Evolutionary conservation across 768 basidiomycete genomes (phyloP).

Genomic region (Cantharellus anzutake): DNA sequence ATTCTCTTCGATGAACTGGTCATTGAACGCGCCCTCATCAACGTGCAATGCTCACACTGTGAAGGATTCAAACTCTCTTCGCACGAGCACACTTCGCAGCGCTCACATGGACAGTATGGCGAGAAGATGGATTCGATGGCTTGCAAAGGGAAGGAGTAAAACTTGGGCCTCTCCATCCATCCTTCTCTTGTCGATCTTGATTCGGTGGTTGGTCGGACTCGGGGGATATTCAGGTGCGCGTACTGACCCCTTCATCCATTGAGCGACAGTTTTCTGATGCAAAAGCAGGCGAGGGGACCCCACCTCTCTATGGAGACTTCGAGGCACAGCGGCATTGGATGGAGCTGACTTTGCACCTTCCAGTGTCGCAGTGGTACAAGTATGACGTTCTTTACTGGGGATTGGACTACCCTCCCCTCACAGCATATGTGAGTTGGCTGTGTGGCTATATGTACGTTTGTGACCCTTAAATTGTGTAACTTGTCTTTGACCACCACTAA

Average conservation of each 20-base stretch:
- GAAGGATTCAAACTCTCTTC: background rate
- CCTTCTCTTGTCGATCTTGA: constrained; percentile 31
- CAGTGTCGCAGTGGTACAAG: constrained; percentile 62
- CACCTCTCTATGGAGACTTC: constrained; percentile 82
- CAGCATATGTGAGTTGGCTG: constrained; percentile 75
- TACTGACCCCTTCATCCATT: background rate
- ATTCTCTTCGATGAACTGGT: constrained; percentile 4
- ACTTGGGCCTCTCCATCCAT: constrained; percentile 37
- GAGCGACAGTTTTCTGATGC: background rate
- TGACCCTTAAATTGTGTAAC: background rate
- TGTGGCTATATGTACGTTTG: constrained; percentile 52
- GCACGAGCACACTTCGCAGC: background rate
- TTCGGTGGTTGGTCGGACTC: constrained; percentile 54
- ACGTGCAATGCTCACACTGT: constrained; percentile 1
- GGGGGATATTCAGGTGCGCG: constrained; percentile 65
- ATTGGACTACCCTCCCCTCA: constrained; percentile 85
- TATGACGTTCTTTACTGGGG: constrained; percentile 88
- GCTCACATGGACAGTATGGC: constrained; percentile 19
- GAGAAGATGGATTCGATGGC: constrained; percentile 55
- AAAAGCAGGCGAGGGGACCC: constrained; percentile 40
- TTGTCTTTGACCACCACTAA: background rate
- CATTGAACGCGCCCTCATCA: constrained; percentile 1
- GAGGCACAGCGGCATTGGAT: constrained; percentile 94
- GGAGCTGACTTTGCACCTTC: constrained; percentile 70
- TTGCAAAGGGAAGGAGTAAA: constrained; percentile 48